Conservation (phyloP, 2,329 filamentous ascomycete genomes). For the Monosporascus ibericus region DNA sequence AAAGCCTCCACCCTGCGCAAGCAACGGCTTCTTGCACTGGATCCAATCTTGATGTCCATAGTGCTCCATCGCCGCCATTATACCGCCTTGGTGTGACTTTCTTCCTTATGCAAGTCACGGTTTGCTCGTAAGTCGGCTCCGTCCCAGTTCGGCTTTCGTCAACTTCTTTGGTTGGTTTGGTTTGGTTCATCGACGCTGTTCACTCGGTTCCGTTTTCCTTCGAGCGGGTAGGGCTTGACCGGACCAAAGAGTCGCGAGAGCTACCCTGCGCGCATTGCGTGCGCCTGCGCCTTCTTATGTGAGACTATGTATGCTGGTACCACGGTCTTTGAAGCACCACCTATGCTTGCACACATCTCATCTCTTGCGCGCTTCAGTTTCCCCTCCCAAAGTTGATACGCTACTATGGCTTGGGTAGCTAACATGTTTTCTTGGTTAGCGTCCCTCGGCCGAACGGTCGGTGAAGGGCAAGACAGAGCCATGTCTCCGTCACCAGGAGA, state of each 20-base stretch:
- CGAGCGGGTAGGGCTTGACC: too few relatives aligned
- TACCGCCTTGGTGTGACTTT: constrained; percentile 5
- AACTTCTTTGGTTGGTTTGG: background rate
- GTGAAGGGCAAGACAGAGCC: constrained; percentile 33
- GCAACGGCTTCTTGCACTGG: constrained; percentile 6
- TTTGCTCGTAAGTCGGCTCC: constrained; percentile 16
- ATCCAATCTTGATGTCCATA: constrained; percentile 8
- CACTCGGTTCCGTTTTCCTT: too few relatives aligned
- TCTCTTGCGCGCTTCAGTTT: background rate
- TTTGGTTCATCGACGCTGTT: too few relatives aligned
- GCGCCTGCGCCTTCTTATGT: background rate
- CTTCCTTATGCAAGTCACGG: constrained; percentile 20
- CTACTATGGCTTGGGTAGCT: constrained; percentile 18
- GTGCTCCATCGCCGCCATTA: constrained; percentile 8
- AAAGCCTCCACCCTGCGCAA: constrained; percentile 7
- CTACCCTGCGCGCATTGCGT: background rate
- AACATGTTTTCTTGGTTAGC: constrained; percentile 39
- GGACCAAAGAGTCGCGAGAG: too few relatives aligned
- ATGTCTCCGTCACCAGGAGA: constrained; percentile 58
- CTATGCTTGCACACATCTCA: background rate
- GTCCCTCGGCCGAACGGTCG: constrained; percentile 36
- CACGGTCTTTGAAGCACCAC: background rate
- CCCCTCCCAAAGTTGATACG: constrained; percentile 2
- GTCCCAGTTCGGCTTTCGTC: constrained; percentile 6
- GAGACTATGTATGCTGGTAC: background rate